Percentiles rank a stretch among this genome's conserved stretches.
Conservation (phyloP, 2,329 filamentous ascomycete species). For the Colletotrichum lupini region DNA sequence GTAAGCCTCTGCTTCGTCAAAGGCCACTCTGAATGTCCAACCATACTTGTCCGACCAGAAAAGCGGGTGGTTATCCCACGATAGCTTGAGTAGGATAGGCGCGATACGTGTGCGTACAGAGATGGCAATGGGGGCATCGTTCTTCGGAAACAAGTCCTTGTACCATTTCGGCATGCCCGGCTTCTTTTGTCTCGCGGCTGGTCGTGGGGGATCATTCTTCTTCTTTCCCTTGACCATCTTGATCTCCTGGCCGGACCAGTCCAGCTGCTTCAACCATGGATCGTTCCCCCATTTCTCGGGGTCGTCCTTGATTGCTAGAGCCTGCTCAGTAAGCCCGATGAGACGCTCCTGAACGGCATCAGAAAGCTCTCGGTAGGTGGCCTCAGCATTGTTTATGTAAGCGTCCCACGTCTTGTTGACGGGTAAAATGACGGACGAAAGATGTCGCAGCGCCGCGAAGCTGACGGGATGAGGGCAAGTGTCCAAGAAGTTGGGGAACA, state of each 20-base stretch:
- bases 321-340: conserved; percentile 78
- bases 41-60: conserved; percentile 94
- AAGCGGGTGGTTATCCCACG: conserved; percentile 90
- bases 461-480: conserved; percentile 97
- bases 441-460: conserved; percentile 90
- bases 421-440: conserved; percentile 93
- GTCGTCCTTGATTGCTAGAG: conserved; percentile 78
- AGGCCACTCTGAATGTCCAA: conserved; percentile 88
- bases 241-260: conserved; percentile 94
- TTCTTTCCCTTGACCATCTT: conserved; percentile 93
- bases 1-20: conserved; percentile 72
- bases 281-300: conserved; percentile 78
- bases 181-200: conserved; percentile 86
- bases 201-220: conserved; percentile 82
- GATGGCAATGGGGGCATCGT: conserved; percentile 75
- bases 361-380: conserved; percentile 81
- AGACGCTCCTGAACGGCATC: conserved; percentile 83
- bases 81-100: conserved; percentile 82
- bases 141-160: conserved; percentile 84
- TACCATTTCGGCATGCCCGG: conserved; percentile 97
- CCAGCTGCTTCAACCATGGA: conserved; percentile 91
- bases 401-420: conserved; percentile 88
- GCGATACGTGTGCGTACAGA: conserved; percentile 90
- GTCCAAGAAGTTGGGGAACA: conserved; percentile 89
- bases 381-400: conserved; percentile 86